Conservation (phyloP, 2,329 filamentous ascomycete species). For the Monosporascus sp. region DNA sequence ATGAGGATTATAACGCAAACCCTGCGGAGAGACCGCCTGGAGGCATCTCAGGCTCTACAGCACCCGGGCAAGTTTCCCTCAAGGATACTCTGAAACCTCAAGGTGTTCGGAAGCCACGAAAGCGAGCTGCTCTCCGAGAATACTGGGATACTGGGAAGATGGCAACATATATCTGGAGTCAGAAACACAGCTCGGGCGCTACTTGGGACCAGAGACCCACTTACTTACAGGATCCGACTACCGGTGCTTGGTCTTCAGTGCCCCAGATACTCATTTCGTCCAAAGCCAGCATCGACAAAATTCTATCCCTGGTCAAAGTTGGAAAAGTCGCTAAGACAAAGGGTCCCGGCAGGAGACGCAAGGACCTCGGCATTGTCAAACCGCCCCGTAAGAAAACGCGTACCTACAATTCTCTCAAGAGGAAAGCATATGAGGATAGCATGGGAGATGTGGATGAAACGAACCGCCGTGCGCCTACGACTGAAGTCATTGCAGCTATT, state of each 20-base stretch:
- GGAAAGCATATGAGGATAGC: neutral
- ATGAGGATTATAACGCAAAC: constrained; percentile 11
- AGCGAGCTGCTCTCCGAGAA: constrained; percentile 12
- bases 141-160: constrained; percentile 21
- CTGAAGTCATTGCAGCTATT: neutral
- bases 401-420: neutral
- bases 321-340: neutral
- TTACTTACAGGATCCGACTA: constrained; percentile 18
- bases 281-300: constrained; percentile 8
- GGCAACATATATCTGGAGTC: constrained; percentile 23
- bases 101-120: constrained; percentile 4
- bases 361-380: neutral
- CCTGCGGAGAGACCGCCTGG: constrained; percentile 11
- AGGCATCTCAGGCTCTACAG: neutral
- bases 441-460: neutral
- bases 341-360: neutral
- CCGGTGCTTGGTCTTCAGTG: constrained; percentile 19
- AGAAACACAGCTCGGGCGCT: constrained; percentile 13
- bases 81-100: constrained; percentile 19
- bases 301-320: constrained; percentile 16
- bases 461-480: neutral
- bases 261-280: constrained; percentile 8
- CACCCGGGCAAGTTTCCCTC: constrained; percentile 1
- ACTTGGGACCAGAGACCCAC: constrained; percentile 16
- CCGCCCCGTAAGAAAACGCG: neutral